phyloP scores from a whole-genome alignment of 2,329 filamentous ascomycete genomes.

The Drechslera avenae region DNA sequence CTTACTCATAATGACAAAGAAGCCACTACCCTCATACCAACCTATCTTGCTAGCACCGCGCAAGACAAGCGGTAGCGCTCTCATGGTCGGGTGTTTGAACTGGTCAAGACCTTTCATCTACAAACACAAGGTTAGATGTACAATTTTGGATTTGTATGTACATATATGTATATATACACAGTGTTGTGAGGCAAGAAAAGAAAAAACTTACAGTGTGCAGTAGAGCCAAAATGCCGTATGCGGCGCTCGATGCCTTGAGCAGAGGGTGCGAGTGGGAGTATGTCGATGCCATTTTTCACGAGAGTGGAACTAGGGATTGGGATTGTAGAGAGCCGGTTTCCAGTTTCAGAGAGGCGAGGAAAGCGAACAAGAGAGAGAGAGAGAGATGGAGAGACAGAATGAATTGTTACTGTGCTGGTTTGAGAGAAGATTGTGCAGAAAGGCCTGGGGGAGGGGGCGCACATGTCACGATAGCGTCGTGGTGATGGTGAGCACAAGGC shows the following conservation, averaged over 20 bases:
- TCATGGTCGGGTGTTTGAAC: slow-evolving; percentile 42
- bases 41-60: slow-evolving; percentile 40
- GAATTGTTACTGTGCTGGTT: too few species aligned
- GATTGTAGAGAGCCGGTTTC: too few species aligned
- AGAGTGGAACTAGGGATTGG: not conserved
- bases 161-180: too few species aligned
- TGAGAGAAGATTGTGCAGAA: too few species aligned
- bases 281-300: slow-evolving; percentile 18
- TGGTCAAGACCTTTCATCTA: slow-evolving; percentile 44
- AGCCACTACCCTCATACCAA: slow-evolving; percentile 47
- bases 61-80: slow-evolving; percentile 32
- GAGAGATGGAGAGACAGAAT: not conserved
- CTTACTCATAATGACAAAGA: slow-evolving; percentile 44
- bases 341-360: too few species aligned
- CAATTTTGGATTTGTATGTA: too few species aligned
- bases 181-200: too few species aligned
- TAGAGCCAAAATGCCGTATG: slow-evolving; percentile 38
- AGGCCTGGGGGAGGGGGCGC: not conserved
- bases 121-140: too few species aligned
- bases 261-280: slow-evolving; percentile 31
- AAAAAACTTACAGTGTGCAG: slow-evolving; percentile 37
- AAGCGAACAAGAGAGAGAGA: not conserved
- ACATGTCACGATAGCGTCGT: slow-evolving; percentile 1
- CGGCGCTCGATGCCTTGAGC: slow-evolving; percentile 35
- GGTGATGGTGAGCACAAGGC: slow-evolving; percentile 10